A percentile compares a stretch with the other conserved stretches of the same genome.
Evolutionary conservation across 225 moss, liverwort and hornwort species (phyloP).

Genomic region (Sphagnum tenellum): DNA sequence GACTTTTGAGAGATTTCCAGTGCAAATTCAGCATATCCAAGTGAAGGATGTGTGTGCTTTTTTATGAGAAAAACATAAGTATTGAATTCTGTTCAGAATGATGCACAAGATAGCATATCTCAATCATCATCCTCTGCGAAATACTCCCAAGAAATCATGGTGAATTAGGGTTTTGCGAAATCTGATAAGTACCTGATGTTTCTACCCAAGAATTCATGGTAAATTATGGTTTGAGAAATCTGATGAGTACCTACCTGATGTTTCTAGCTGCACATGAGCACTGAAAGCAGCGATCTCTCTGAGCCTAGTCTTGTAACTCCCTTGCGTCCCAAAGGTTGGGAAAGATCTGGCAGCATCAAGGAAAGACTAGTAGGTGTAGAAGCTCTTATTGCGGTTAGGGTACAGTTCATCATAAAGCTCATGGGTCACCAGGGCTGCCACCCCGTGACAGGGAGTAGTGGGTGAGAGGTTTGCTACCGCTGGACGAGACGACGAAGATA

Average conservation of each 20-base stretch:
- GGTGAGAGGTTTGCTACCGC: constrained; percentile 29
- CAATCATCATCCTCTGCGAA: too few species aligned
- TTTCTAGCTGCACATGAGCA: constrained; percentile 83
- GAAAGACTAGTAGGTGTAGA: constrained; percentile 77
- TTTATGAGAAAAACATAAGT: too few species aligned
- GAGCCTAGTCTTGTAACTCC: neutral
- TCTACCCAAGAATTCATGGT: too few species aligned
- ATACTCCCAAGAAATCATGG: too few species aligned
- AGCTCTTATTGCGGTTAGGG: constrained; percentile 49
- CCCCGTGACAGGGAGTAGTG: constrained; percentile 27
- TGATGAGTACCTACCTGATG: constrained; percentile 27
- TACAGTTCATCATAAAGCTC: constrained; percentile 38
- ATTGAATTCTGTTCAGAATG: too few species aligned
- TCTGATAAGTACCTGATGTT: too few species aligned
- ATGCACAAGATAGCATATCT: too few species aligned
- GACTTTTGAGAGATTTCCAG: too few species aligned
- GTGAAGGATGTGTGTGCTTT: too few species aligned
- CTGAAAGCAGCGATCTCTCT: constrained; percentile 84
- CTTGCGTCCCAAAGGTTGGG: constrained; percentile 46
- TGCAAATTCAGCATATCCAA: too few species aligned
- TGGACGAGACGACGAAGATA: constrained; percentile 28
- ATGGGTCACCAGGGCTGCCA: constrained; percentile 35
- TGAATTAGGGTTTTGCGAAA: too few species aligned
- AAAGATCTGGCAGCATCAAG: constrained; percentile 46
- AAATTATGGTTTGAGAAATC: too few species aligned